Evolutionary conservation across 352 stramenopile species (phyloP), one percentile per base, ranked within the genome.

Genomic region (Aphanomyces cochlioides): DNA sequence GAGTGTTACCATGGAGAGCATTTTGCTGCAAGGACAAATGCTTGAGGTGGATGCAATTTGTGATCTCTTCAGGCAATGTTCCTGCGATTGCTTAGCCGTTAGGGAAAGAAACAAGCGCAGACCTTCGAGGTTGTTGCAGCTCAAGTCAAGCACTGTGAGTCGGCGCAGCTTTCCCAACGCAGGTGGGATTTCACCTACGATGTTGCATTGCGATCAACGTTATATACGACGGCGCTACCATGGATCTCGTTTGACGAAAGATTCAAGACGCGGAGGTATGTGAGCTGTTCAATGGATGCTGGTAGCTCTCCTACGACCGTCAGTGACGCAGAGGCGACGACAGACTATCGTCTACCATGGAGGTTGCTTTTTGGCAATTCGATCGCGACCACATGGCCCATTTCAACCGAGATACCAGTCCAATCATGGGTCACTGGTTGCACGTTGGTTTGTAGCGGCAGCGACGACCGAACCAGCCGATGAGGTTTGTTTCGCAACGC

Each of bases 11-110:
- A 36, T 77, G 77, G 19, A 95, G 75, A 7, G 83, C 81, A 72
- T 95, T 95, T 64, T 93, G 85, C 57, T 89, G 84, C 65, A 95
- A 28, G 66, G 90, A 78, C 36, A 95, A 76, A 57, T 93, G 84
- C 70, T 92, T 79, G 15, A 95, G 79, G 17, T 81, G 79, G 28
- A 73, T 60, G 65, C 84, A 93, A 50, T 78, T 73, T 61, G 78
- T 79, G 2, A 87, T 72, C 34, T 80, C 73, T 60, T 69, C 56
- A 45, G 78, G 75, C 19, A 92, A 85, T 21, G 69, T 50, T 6
- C 80, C 82, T 83, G 43, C 10, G 28, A 60, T 12, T 17, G 17
- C 37, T n/a, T 39, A 3, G 36, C 5, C 21, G 47, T 37, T 66
- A 5, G 38, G 15, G 19, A 28, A 19, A 12, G 37, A n/a, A 19